Conservation (phyloP, 2,329 filamentous ascomycete genomes). For the Nemania sp. region DNA sequence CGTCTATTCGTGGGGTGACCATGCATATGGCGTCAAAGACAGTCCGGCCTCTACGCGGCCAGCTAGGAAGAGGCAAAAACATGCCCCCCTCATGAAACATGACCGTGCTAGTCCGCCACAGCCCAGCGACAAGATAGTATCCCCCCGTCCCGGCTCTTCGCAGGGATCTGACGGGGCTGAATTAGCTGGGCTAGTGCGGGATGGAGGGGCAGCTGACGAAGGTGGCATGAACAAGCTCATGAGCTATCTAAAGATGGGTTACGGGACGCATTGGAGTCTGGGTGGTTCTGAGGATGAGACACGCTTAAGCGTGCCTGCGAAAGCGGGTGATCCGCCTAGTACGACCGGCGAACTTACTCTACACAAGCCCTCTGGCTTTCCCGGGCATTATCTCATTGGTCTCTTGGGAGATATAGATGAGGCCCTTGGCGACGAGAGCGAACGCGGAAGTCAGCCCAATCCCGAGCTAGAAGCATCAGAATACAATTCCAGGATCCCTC, state of each 20-base stretch:
- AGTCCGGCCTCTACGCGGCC: conserved; percentile 72
- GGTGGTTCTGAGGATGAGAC: conserved; percentile 37
- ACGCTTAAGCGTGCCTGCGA: background rate
- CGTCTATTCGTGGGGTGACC: conserved; percentile 80
- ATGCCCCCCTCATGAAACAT: conserved; percentile 18
- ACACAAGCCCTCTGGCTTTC: conserved; percentile 23
- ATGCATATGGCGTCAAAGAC: conserved; percentile 83
- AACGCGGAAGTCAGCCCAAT: conserved; percentile 32
- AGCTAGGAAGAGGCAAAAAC: conserved; percentile 46
- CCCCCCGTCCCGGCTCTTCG: conserved; percentile 10
- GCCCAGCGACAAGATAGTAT: conserved; percentile 13
- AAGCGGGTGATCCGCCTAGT: background rate
- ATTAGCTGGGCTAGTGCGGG: conserved; percentile 4
- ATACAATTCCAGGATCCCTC: conserved; percentile 59
- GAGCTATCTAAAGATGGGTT: conserved; percentile 68
- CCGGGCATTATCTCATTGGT: conserved; percentile 67
- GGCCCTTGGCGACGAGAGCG: conserved; percentile 40
- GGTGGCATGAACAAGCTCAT: conserved; percentile 60
- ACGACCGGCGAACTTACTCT: background rate
- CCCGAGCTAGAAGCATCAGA: conserved; percentile 42
- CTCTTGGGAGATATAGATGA: conserved; percentile 67
- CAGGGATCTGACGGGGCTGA: conserved; percentile 12
- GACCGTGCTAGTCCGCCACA: background rate
- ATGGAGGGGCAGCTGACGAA: conserved; percentile 38
- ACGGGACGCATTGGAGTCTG: conserved; percentile 68